A percentile compares a stretch with the other conserved stretches of the same genome.
phyloP scores from a whole-genome alignment of 768 basidiomycete genomes.

The Hydnomerulius pinastri region DNA sequence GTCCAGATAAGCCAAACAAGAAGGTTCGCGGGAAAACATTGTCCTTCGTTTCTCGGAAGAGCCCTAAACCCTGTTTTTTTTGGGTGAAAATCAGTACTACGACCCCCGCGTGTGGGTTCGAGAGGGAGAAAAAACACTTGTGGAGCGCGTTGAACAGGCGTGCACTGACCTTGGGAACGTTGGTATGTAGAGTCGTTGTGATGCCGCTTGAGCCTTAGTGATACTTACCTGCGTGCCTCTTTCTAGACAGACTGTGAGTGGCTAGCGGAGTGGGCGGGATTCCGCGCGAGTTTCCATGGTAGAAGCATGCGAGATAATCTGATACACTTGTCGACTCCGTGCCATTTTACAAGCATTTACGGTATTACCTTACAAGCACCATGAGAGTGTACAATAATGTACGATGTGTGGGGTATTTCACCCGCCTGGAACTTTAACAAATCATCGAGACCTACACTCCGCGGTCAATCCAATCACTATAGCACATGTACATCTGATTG shows the following conservation, averaged over 20 bases:
- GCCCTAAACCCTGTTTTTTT: not conserved
- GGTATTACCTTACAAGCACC: conserved; percentile 2
- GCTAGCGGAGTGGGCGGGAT: conserved; percentile 2
- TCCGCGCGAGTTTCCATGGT: conserved; percentile 14
- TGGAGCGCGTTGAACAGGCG: not conserved
- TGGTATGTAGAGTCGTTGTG: not conserved
- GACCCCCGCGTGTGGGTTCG: conserved; percentile 4
- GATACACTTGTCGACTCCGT: not conserved
- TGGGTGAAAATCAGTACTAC: not conserved
- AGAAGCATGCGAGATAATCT: not conserved
- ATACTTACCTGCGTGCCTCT: not conserved
- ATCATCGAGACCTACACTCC: not conserved
- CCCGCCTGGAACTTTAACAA: not conserved
- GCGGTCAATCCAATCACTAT: not conserved
- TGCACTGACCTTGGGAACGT: conserved; percentile 11
- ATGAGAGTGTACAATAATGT: conserved; percentile 1
- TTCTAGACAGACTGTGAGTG: not conserved
- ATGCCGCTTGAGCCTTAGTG: not conserved
- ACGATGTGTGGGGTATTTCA: not conserved
- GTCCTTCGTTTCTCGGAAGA: not conserved
- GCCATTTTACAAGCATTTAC: conserved; percentile 3
- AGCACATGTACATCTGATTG: conserved; percentile 6
- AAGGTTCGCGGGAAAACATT: not conserved
- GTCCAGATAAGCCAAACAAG: not conserved
- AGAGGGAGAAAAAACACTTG: not conserved